phyloP scores from a whole-genome alignment of 2,329 filamentous ascomycete genomes.

The Xylaria sp. region DNA sequence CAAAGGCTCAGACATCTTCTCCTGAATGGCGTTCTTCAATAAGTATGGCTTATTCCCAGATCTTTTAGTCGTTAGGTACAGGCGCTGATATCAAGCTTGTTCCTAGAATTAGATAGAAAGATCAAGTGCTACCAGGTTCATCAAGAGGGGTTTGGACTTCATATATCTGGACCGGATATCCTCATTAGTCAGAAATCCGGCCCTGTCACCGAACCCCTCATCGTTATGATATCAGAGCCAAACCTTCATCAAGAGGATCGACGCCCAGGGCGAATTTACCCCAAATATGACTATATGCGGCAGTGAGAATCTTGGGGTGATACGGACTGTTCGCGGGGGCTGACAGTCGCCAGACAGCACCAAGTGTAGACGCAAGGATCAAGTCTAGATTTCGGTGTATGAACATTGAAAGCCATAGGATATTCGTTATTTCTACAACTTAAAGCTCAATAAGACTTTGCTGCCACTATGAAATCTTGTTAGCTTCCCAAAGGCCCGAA shows the following conservation, averaged over 20 bases:
- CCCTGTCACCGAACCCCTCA: conserved; percentile 41
- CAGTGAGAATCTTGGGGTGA: conserved; percentile 30
- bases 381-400: not conserved
- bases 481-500: too few species aligned
- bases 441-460: not conserved
- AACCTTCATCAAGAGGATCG: conserved; percentile 39
- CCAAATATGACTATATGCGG: conserved; percentile 26
- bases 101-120: conserved; percentile 8
- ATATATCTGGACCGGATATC: conserved; percentile 32
- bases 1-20: not conserved
- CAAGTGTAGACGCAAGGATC: not conserved
- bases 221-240: conserved; percentile 47
- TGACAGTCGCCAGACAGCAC: not conserved
- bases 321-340: not conserved
- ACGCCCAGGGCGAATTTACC: conserved; percentile 21
- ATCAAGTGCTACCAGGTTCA: not conserved
- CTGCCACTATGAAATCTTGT: too few species aligned
- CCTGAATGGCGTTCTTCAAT: conserved; percentile 1
- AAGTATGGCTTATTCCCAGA: conserved; percentile 5
- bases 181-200: conserved; percentile 37
- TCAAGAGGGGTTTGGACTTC: conserved; percentile 30
- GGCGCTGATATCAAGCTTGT: not conserved
- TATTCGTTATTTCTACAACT: not conserved
- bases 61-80: conserved; percentile 9
- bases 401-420: not conserved